A percentile compares a stretch with the other conserved stretches of the same genome.
phyloP scores from a whole-genome alignment of 805 yeast species.

The Groenewaldozyma salmanticensis region DNA sequence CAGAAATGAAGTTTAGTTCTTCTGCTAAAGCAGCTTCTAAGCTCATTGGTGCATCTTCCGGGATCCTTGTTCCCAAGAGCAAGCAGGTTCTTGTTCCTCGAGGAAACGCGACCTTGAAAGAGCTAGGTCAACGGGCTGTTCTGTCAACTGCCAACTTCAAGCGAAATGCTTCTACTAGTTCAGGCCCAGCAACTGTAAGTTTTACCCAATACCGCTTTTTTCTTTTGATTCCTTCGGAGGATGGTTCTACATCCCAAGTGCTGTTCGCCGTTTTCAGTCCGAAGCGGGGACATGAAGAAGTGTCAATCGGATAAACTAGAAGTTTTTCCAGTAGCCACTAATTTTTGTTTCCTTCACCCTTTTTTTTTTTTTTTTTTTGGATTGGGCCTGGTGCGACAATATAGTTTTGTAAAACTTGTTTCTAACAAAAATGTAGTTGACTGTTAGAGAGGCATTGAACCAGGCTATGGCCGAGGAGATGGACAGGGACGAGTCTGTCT shows the following conservation, averaged over 20 bases:
- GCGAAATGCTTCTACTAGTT: slow-evolving; percentile 22
- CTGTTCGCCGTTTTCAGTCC: not conserved
- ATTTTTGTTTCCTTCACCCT: too few species aligned
- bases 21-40: not conserved
- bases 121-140: slow-evolving; percentile 22
- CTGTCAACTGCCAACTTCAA: slow-evolving; percentile 22
- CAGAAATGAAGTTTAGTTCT: not conserved
- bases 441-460: slow-evolving; percentile 96
- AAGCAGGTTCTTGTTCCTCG: not conserved
- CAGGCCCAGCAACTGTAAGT: slow-evolving; percentile 25
- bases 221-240: not conserved
- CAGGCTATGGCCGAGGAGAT: slow-evolving; percentile 93
- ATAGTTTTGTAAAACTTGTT: too few species aligned
- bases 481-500: slow-evolving; percentile 90
- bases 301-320: too few species aligned
- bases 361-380: too few species aligned
- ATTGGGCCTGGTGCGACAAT: too few species aligned
- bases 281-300: too few species aligned
- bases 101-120: not conserved
- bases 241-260: not conserved
- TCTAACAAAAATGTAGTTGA: slow-evolving; percentile 34
- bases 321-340: too few species aligned
- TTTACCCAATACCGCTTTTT: not conserved
- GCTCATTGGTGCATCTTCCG: not conserved
- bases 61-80: not conserved